Base-by-base conservation (phyloP, 1,284 basidiomycete genomes). In the Meripilus lineatus region DNA sequence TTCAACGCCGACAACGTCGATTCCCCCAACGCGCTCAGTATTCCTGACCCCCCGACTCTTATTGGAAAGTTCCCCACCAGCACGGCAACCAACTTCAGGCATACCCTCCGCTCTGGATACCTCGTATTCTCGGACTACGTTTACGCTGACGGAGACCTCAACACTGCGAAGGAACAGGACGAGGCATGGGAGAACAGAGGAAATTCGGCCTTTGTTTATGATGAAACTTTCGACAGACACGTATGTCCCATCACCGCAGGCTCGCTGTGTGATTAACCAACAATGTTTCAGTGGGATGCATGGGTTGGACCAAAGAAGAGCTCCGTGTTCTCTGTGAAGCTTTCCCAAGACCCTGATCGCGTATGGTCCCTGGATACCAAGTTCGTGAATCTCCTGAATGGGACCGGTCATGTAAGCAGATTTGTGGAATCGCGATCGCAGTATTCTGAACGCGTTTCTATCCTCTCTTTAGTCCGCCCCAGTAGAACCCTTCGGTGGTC, bases 41-140 rank as follows among this genome's bases (percentile, higher is more conserved):
- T 68, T 6, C 62, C 63, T 3, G 57, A 63, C 38, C 60, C 57
- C 20, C 62, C 63, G 18, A 50, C 56, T 17, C 52, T 63, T 21
- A 53, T 67, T 34, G 66, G 65, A 34, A 74, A 70, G 26, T 77
- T 89, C 60, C 88, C 87, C 5, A 77, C 81, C 32, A 72, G 74
- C 39, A 71, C 77, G 14, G 77, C 80, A 0, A 65, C 73, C 25
- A 85, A 85, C 62, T 87, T 93, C 66, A 75, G 76, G 47, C 91
- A 81, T 63, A 74, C 72, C 8, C 53, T 62, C 38, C 63, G 64
- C 30, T 62, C 70, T n/a, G 70, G 72, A 15, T 54, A 67, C 20
- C 70, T 89, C 22, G 77, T 87, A 7, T 93, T 93, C 67, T 85
- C 84, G 1, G 88, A 85, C 20, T 75, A 79, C 45, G 88, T 93